Evolutionary conservation across 192 early-diverging fungal genomes (phyloP), one percentile per base, ranked within the genome.

Genomic region (Umbelopsis sp.): DNA sequence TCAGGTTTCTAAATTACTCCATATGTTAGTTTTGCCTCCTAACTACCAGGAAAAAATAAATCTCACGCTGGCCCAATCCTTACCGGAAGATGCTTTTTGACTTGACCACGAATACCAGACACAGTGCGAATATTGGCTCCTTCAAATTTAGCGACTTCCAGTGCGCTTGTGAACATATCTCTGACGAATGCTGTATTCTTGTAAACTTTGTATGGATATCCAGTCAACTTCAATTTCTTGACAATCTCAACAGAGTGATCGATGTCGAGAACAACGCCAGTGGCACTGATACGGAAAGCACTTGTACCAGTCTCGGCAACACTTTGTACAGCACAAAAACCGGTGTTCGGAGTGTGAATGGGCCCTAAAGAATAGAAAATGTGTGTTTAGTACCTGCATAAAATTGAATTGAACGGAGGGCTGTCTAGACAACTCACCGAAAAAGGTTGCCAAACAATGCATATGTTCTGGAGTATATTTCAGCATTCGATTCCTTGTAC

Each of bases 401-500:
- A 12, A 34, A 43, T 51, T 17, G n/a, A n/a, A 52, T 24, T n/a
- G 36, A 34, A 26, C 11, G 12, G 43, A 73, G 68, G 20, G 54
- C 24, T 36, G 0, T 32, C n/a, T 17, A 47, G 2, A 45, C 7
- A 5, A 47, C 65, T 29, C 80, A 88, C 91, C 96, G 76, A 92
- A 98, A 70, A 98, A 89, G 0, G 94, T 94, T 8, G 95, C 98
- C 66, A 95, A 79, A 85, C 98, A 98, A 87, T 99, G 98, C 98
- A 99, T 98, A 77, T 99, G 98, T 82, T 98, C 95, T 17, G 98
- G 98, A 10, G 98, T 97, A 80, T 99, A 99, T 81, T 99, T 99
- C 43, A 99, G 88, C 96, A 99, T 97, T 34, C 96, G 87, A 81
- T 97, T 98, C 45, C 95, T 89, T 70, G 89, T 95, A 45, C 93